Base-by-base conservation (phyloP, 78 protist genomes). In the Cyanophora paradoxa region DNA sequence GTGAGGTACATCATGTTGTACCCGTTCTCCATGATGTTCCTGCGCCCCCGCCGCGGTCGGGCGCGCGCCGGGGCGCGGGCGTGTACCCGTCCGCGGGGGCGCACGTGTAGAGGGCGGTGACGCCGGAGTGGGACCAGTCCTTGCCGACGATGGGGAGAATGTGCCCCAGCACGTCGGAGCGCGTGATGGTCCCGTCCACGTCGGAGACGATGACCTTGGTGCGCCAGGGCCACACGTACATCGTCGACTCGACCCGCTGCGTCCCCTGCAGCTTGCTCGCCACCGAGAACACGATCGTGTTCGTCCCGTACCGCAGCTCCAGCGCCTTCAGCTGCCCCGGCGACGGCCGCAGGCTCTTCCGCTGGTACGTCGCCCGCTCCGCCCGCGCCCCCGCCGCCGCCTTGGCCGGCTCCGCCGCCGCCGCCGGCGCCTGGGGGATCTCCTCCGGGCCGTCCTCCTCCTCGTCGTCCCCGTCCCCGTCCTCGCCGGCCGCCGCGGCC, bases 121-220 rank as follows among this genome's bases (percentile, higher is more conserved):
- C 87, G 44, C 97, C 95, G 22, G 78, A 33, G 42, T 95, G 98
- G 1, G 95, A 82, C 98, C 98, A 95, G 74, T 93, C 97, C 44
- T 28, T n/a, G 20, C 97, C 96, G 36, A 95, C 28, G 34, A 62
- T 42, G 22, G 94, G 90, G 11, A 93, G 63, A 22, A 94, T 69
- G 73, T 94, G 96, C 34, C 98, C 98, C 34, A 89, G 59, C 24
- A 76, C 88, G 48, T 95, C 98, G 22, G 92, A 79, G 52, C 84
- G 86, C 1, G 98, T 94, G 82, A 94, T 89, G 40, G 97, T 94
- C n/a, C 97, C 97, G 77, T 93, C 97, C 19, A 93, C 87, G 79
- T 93, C 97, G 0, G 90, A 78, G 34, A 94, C 78, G 41, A 94
- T 92, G 46, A 94, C 70, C 82, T 88, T 87, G 50, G 78, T 59